Percentiles rank a stretch among this genome's conserved stretches.
phyloP scores from a whole-genome alignment of 179 eudicot genomes.

The Nepenthes alata region DNA sequence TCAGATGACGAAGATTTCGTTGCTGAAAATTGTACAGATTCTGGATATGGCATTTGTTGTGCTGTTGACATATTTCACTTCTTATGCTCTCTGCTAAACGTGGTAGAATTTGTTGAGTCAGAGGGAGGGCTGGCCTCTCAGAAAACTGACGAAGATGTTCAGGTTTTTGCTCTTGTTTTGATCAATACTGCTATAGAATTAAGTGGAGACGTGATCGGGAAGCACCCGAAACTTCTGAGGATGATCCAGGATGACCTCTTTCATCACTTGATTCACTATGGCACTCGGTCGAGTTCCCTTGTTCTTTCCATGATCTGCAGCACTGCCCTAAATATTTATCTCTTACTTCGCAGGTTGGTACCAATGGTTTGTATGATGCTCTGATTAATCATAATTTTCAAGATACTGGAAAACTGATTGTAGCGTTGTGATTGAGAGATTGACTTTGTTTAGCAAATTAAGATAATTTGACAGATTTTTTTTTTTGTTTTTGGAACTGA shows the following conservation, averaged over 20 bases:
- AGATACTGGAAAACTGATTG: too few relatives aligned
- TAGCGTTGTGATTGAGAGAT: too few relatives aligned
- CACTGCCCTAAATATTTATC: constrained; percentile 59
- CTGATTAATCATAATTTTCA: too few relatives aligned
- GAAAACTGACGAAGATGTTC: constrained; percentile 67
- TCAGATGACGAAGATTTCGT: constrained; percentile 50
- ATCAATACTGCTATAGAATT: constrained; percentile 70
- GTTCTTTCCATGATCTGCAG: constrained; percentile 90
- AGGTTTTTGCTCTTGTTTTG: constrained; percentile 58
- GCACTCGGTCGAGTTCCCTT: constrained; percentile 52
- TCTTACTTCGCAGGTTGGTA: constrained; percentile 67
- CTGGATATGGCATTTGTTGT: constrained; percentile 50
- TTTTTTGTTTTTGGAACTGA: neutral
- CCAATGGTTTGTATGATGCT: too few relatives aligned
- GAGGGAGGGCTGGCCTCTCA: constrained; percentile 47
- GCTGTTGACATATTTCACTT: constrained; percentile 84
- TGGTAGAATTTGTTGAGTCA: constrained; percentile 43
- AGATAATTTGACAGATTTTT: too few relatives aligned
- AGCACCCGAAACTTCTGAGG: constrained; percentile 70
- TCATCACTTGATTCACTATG: constrained; percentile 84
- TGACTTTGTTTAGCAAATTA: too few relatives aligned
- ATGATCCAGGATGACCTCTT: constrained; percentile 81
- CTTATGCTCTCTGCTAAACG: constrained; percentile 79
- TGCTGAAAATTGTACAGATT: constrained; percentile 15
- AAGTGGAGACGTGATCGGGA: constrained; percentile 71